A percentile compares a stretch with the other conserved stretches of the same genome.
phyloP scores from a whole-genome alignment of 1,139 yeast genomes.

The Hyphopichia fennica region DNA sequence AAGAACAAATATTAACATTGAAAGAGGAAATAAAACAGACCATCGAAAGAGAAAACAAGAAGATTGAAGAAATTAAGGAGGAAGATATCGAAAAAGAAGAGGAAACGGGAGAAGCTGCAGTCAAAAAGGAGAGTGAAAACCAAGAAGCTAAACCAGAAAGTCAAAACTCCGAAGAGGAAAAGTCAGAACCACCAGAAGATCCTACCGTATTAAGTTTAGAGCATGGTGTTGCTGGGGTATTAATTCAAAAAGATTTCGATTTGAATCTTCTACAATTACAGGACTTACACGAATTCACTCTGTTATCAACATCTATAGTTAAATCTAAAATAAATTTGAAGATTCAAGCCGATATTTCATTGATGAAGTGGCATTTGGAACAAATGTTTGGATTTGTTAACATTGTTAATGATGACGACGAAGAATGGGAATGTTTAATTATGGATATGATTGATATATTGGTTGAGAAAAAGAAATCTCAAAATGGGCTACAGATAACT shows the following conservation, averaged over 20 bases:
- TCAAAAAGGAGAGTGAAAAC: conserved; percentile 3
- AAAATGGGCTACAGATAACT: conserved; percentile 45
- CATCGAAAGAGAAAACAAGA: conserved; percentile 13
- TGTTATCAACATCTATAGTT: conserved; percentile 80
- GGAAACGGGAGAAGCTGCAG: conserved; percentile 7
- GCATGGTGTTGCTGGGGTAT: conserved; percentile 73
- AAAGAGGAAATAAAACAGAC: conserved; percentile 32
- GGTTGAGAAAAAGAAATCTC: conserved; percentile 44
- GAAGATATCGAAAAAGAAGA: conserved; percentile 10
- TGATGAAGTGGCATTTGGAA: conserved; percentile 84
- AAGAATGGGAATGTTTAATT: conserved; percentile 51
- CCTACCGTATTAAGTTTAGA: conserved; percentile 23
- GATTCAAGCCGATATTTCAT: conserved; percentile 77
- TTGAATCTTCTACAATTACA: conserved; percentile 76
- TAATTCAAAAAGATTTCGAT: conserved; percentile 90
- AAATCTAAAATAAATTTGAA: conserved; percentile 77
- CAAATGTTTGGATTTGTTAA: conserved; percentile 94
- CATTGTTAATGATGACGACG: conserved; percentile 60
- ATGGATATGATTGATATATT: conserved; percentile 47
- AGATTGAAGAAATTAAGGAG: conserved; percentile 18
- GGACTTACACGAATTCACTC: conserved; percentile 87
- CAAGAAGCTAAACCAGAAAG: conserved; percentile 6
- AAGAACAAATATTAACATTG: conserved; percentile 37
- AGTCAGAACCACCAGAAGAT: neutral
- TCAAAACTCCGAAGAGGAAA: conserved; percentile 3